Percentiles rank a stretch among this genome's conserved stretches.
These are phyloP conservation scores for Phialophora chinensis DNA, from an alignment of 2,329 filamentous ascomycete genomes.

Conservation along the genomic window DNA sequence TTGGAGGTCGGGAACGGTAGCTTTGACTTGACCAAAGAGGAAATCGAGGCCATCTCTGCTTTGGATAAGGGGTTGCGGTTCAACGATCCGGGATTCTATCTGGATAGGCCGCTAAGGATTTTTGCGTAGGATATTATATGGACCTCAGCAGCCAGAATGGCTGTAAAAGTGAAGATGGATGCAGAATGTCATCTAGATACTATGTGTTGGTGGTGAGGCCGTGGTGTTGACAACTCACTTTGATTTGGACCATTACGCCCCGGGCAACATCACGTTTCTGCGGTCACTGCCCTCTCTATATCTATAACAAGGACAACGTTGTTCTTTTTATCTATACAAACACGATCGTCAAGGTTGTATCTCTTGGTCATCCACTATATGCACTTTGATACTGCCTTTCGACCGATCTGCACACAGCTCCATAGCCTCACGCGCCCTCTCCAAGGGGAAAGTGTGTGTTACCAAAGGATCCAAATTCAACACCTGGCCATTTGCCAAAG, in stretches of 20 bases:
- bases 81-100: constrained; percentile 37
- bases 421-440: constrained; percentile 65
- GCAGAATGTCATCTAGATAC: no score
- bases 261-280: no score
- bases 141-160: no score
- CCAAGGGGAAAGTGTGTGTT: constrained; percentile 67
- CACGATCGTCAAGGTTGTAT: neutral
- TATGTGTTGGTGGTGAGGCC: no score
- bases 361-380: constrained; percentile 59
- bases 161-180: no score
- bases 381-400: constrained; percentile 65
- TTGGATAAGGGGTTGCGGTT: constrained; percentile 35
- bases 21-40: constrained; percentile 34
- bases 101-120: constrained; percentile 31
- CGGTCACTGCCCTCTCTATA: no score
- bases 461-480: constrained; percentile 67
- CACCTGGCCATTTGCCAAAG: constrained; percentile 61
- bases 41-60: constrained; percentile 32
- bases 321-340: no score
- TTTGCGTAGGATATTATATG: constrained; percentile 19
- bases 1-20: constrained; percentile 23
- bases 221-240: no score
- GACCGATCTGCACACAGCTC: constrained; percentile 58
- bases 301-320: no score
- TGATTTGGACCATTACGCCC: no score